Evolutionary conservation across 169 alveolate species (phyloP).

Genomic region (Miamiensis avidus): DNA sequence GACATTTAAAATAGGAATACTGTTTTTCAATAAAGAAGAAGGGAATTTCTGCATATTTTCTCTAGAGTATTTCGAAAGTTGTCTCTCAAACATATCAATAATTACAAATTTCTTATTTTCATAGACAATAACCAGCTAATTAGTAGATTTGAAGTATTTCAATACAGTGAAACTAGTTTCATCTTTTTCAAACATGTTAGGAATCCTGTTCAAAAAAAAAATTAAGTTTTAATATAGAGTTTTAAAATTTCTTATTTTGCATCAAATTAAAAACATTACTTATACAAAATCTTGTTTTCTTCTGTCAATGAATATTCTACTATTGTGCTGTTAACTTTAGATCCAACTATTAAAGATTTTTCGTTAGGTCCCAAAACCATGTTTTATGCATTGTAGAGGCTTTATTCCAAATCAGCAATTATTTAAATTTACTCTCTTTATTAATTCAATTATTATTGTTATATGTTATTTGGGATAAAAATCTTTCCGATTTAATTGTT

Average conservation of each 20-base stretch:
- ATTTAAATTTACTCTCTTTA: not conserved
- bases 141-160: not conserved
- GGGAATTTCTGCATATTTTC: not conserved
- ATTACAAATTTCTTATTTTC: not conserved
- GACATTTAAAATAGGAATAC: not conserved
- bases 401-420: not conserved
- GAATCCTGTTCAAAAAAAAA: not conserved
- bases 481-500: not conserved
- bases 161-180: not conserved
- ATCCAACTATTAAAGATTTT: conserved; percentile 13
- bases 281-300: not conserved
- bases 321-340: conserved; percentile 17
- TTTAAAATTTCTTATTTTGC: no score
- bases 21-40: not conserved
- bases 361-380: conserved; percentile 13
- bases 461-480: not conserved
- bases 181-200: not conserved
- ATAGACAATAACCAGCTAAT: not conserved
- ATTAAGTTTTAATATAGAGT: no score
- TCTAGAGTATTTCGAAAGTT: not conserved
- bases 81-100: not conserved
- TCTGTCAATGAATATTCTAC: not conserved
- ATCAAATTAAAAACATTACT: not conserved
- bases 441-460: not conserved
- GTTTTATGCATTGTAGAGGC: not conserved